Base-by-base conservation (phyloP, 2,329 filamentous ascomycete species). In the Colletotrichum cordylinicola region DNA sequence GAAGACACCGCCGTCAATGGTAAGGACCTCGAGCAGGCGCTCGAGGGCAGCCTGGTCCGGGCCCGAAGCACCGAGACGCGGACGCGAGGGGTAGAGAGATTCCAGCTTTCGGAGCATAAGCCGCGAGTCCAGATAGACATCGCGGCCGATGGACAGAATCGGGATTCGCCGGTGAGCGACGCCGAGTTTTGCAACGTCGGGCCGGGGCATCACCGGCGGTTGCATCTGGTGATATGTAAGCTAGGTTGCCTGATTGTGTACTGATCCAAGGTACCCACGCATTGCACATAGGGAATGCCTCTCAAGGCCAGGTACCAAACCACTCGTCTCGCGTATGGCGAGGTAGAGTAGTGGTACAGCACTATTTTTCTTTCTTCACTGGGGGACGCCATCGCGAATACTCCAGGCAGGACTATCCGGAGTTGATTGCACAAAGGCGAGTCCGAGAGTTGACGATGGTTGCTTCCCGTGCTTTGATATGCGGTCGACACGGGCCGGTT, bases 91-190 rank as follows among this genome's bases (percentile, higher is more conserved):
- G 80, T 90, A 91, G 43, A 90, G 84, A 2, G 85, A 79, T 79
- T 94, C 92, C 2, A 95, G 90, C 82, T 92, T 93, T 31, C 83
- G 83, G 24, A 95, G 83, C 79, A 95, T 95, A 27, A 95, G 88
- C 4, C 92, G 90, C 3, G 92, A 92, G 85, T 95, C 94, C 76
- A 91, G 86, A 85, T 94, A 95, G 58, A 95, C 85, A 80, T 94
- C 91, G 8, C 90, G 87, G 18, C 92, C 93, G 78, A 95, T 91
- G 27, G 91, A 85, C 67, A 95, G 83, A 67, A 95, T 80, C 2
- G 94, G 94, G 72, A 95, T 94, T 73, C 94, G 92, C 6, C 93
- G 90, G 84, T 96, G 93, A 8, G 87, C 85, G 70, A 95, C 87
- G 31, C 92, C 92, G 16, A 95, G 87, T 2, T 86, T 85, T 21